Evolutionary conservation across 106 monocot genomes (phyloP).

Genomic region (Dioscorea zingiberensis): DNA sequence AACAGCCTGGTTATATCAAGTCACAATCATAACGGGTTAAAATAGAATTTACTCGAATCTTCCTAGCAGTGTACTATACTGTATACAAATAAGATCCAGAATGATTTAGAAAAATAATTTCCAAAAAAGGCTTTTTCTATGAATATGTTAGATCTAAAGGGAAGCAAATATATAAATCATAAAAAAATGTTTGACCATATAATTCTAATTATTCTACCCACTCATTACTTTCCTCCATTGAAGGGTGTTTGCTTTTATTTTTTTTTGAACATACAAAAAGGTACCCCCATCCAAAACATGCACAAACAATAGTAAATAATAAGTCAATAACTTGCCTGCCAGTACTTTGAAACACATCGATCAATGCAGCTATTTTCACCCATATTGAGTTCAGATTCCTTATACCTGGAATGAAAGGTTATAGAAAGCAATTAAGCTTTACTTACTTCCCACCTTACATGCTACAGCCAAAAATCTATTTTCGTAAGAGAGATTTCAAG

Average conservation of each 20-base stretch:
- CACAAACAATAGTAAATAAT: neutral
- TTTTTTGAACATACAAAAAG: neutral
- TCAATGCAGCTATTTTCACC: slow-evolving; percentile 98
- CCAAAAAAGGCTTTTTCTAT: too few relatives aligned
- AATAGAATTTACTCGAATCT: too few relatives aligned
- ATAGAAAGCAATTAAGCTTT: neutral
- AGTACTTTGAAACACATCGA: slow-evolving; percentile 95
- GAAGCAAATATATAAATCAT: too few relatives aligned
- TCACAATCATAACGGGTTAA: too few relatives aligned
- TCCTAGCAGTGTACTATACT: too few relatives aligned
- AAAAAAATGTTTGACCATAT: neutral
- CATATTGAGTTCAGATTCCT: slow-evolving; percentile 97
- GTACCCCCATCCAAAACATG: neutral
- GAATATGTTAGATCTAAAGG: too few relatives aligned
- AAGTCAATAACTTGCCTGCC: slow-evolving; percentile 56
- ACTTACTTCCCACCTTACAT: neutral
- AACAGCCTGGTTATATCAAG: too few relatives aligned
- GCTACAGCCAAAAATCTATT: too few relatives aligned
- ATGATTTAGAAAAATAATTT: too few relatives aligned
- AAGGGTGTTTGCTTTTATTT: neutral
- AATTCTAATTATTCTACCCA: neutral
- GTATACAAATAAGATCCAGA: too few relatives aligned
- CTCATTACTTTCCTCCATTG: neutral
- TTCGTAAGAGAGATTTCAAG: too few relatives aligned
- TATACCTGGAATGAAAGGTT: slow-evolving; percentile 43